Conservation (phyloP, 1,284 basidiomycete species). For the Cutaneotrichosporon daszewskae region DNA sequence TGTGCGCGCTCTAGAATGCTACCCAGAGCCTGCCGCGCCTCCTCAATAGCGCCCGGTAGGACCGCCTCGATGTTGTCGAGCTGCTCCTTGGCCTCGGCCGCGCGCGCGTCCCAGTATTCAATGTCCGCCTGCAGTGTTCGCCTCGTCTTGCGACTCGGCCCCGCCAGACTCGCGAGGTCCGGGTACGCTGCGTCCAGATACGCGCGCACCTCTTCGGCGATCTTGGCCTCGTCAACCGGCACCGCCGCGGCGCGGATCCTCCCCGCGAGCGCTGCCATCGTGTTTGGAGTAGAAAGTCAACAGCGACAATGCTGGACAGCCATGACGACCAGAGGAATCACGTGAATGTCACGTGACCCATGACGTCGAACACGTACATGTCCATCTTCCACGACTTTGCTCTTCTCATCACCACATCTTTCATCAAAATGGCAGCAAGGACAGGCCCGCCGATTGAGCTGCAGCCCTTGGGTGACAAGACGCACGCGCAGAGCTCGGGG, state of each 20-base stretch:
- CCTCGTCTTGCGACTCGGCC: slow-evolving; percentile 1
- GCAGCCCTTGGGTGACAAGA: slow-evolving; percentile 22
- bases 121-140: slow-evolving; percentile 31
- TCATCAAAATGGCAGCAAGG: background rate
- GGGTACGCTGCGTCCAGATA: slow-evolving; percentile 33
- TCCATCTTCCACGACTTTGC: no score
- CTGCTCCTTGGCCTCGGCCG: slow-evolving; percentile 16
- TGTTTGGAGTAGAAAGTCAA: no score
- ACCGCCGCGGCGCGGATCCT: slow-evolving; percentile 9
- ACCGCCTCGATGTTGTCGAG: slow-evolving; percentile 24
- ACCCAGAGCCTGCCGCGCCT: slow-evolving; percentile 27
- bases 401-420: background rate
- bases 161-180: slow-evolving; percentile 24
- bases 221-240: slow-evolving; percentile 4
- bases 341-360: no score
- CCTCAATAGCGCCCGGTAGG: slow-evolving; percentile 29
- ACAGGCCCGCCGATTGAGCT: slow-evolving; percentile 18
- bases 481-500: no score
- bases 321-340: no score
- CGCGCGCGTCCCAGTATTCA: slow-evolving; percentile 29
- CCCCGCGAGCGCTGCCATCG: slow-evolving; percentile 4
- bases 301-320: no score
- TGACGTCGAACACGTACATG: no score
- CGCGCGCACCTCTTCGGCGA: slow-evolving; percentile 18
- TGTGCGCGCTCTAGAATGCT: slow-evolving; percentile 57